Evolutionary conservation across 495 filamentous ascomycete species (phyloP).

Genomic region (Articulospora tetracladia): DNA sequence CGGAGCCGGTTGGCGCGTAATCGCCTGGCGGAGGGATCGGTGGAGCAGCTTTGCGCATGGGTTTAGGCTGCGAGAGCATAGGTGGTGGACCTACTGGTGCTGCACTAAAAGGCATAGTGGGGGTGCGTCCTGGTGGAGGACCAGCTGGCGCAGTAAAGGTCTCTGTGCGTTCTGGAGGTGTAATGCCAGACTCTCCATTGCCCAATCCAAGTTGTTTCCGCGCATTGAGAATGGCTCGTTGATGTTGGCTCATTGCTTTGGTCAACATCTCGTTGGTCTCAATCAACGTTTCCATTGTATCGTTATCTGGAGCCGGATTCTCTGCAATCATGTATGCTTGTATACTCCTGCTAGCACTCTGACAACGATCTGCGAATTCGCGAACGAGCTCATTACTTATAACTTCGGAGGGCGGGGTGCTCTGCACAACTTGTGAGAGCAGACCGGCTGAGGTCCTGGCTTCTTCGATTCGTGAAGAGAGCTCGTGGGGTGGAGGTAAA

Average conservation of each 20-base stretch:
- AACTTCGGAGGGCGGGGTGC: slow-evolving; percentile 72
- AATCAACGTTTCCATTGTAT: slow-evolving; percentile 88
- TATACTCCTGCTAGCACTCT: slow-evolving; percentile 70
- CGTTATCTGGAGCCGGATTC: slow-evolving; percentile 79
- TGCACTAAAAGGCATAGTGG: slow-evolving; percentile 13
- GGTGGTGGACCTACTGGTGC: slow-evolving; percentile 21
- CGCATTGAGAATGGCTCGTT: slow-evolving; percentile 74
- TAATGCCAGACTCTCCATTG: slow-evolving; percentile 10
- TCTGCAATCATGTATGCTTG: slow-evolving; percentile 78
- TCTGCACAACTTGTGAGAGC: slow-evolving; percentile 82
- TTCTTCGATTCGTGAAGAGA: slow-evolving; percentile 82
- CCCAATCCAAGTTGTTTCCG: slow-evolving; percentile 37
- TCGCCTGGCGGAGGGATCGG: slow-evolving; percentile 25
- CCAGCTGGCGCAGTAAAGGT: background rate
- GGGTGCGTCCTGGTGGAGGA: slow-evolving; percentile 17
- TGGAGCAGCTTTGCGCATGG: slow-evolving; percentile 2
- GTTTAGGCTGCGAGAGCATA: slow-evolving; percentile 7
- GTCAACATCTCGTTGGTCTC: slow-evolving; percentile 90
- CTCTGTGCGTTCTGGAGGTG: slow-evolving; percentile 13
- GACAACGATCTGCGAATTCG: slow-evolving; percentile 89
- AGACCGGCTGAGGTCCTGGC: slow-evolving; percentile 86
- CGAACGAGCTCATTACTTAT: slow-evolving; percentile 79
- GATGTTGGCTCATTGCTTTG: slow-evolving; percentile 72
- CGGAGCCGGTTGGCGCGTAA: slow-evolving; percentile 15
- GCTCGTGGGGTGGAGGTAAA: slow-evolving; percentile 75